Percentiles rank a stretch among this genome's conserved stretches.
Evolutionary conservation across 306 rosid species (phyloP).

Genomic region (Lathyrus aphaca): DNA sequence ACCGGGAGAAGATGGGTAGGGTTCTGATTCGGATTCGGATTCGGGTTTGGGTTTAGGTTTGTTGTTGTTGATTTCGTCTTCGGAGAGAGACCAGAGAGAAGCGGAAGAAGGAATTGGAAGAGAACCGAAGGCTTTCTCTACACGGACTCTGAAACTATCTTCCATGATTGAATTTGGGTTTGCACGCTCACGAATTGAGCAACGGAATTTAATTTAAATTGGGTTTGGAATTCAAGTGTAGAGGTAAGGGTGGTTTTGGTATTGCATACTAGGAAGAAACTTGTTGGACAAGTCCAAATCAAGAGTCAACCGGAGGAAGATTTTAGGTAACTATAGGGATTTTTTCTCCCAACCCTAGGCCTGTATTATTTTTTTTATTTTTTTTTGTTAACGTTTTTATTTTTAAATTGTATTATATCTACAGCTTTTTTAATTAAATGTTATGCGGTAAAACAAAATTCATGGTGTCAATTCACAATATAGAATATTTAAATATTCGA

Average conservation of each 20-base stretch:
- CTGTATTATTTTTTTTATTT: too few species aligned
- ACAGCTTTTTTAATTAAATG: too few species aligned
- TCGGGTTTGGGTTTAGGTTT: constrained; percentile 40
- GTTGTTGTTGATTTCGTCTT: constrained; percentile 63
- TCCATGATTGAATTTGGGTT: constrained; percentile 29
- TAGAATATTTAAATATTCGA: too few species aligned
- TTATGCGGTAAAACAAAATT: too few species aligned
- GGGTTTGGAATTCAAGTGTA: not conserved
- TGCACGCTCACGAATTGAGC: not conserved
- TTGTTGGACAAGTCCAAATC: not conserved
- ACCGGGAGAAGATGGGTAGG: constrained; percentile 27
- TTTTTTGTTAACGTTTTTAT: too few species aligned
- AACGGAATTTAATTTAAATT: not conserved
- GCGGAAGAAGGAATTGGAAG: constrained; percentile 42
- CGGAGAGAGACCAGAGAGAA: constrained; percentile 80
- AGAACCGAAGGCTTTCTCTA: constrained; percentile 44
- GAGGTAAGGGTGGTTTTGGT: not conserved
- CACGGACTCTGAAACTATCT: constrained; percentile 48
- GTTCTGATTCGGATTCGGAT: constrained; percentile 51
- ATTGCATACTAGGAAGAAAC: not conserved
- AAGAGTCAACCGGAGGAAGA: not conserved
- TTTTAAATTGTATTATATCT: too few species aligned
- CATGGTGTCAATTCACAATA: too few species aligned
- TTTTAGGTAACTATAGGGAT: too few species aligned
- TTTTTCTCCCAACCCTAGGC: too few species aligned